Base-by-base conservation (phyloP, 73 alveolate species). In the Stentor coeruleus region DNA sequence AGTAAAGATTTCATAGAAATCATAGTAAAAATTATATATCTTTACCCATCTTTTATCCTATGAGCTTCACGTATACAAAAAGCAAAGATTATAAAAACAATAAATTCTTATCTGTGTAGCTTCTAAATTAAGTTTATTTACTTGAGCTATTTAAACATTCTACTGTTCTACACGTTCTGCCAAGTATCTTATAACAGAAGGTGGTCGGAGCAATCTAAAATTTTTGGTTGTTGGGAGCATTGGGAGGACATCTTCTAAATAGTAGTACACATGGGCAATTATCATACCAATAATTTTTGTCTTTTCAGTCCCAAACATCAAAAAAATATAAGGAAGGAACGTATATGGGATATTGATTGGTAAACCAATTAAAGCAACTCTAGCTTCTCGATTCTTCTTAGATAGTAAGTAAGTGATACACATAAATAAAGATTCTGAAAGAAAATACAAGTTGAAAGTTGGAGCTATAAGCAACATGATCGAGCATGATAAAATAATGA, bases 111-210 rank as follows among this genome's bases (percentile, higher is more conserved):
- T n/a, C n/a, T n/a, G n/a, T n/a, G n/a, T n/a, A n/a, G n/a, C n/a
- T n/a, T n/a, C n/a, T n/a, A n/a, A n/a, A n/a, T n/a, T n/a, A n/a
- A n/a, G n/a, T n/a, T n/a, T n/a, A n/a, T n/a, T n/a, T n/a, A n/a
- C n/a, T n/a, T n/a, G n/a, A n/a, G n/a, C n/a, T 49, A 49, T 49
- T 49, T 20, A 49, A 49, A 49, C 6, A 66, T 31, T 28, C 33
- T 66, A 66, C n/a, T 33, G 20, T 66, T 66, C 79, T 66, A 66
- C 14, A 66, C n/a, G 79, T 31, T 33, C 33, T 66, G 79, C 79
- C n/a, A 66, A 66, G 15, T 66, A 26, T 40, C 39, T 20, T 26
- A 66, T 40, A 20, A 66, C 14, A 15, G 14, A 33, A 20, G n/a
- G n/a, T 66, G 79, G 79, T 40, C 33, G n/a, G 20, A 66, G 2